Evolutionary conservation across 768 basidiomycete species (phyloP).

Genomic region (Leccinellum albellum): DNA sequence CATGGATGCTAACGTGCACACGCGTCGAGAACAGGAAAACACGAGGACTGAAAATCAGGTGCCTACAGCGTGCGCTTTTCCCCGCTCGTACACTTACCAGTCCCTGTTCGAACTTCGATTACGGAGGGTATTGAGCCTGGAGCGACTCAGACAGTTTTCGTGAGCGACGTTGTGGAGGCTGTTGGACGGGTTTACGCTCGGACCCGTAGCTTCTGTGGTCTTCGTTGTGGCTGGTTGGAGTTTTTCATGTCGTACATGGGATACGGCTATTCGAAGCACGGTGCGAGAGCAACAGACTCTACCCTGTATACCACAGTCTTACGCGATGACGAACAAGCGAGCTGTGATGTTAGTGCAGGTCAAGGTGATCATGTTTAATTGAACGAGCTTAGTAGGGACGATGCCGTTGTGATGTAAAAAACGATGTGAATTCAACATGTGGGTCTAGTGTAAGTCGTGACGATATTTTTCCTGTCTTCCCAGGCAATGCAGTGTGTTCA

Average conservation of each 20-base stretch:
- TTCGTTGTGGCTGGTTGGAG: no score
- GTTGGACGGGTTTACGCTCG: no score
- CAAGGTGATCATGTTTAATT: background rate
- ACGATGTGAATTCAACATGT: no score
- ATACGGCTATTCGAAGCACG: slow-evolving; percentile 12
- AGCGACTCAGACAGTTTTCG: no score
- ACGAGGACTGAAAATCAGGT: background rate
- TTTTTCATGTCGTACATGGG: no score
- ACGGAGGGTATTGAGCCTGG: no score
- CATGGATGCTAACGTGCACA: slow-evolving; percentile 41
- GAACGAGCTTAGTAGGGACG: background rate
- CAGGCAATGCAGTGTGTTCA: background rate
- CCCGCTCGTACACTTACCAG: slow-evolving; percentile 51
- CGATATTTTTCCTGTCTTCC: background rate
- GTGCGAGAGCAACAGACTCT: slow-evolving; percentile 1
- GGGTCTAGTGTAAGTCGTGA: no score
- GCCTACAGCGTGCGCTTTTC: slow-evolving; percentile 58
- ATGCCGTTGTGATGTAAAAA: background rate
- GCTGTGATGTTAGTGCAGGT: background rate
- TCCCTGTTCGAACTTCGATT: no score
- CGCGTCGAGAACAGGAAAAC: background rate
- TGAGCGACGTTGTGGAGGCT: no score
- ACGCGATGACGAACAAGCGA: background rate
- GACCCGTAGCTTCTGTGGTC: slow-evolving; percentile 22
- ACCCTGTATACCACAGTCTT: background rate